Conservation (phyloP, 208 protist species). For the Wallacemonas sp. region DNA sequence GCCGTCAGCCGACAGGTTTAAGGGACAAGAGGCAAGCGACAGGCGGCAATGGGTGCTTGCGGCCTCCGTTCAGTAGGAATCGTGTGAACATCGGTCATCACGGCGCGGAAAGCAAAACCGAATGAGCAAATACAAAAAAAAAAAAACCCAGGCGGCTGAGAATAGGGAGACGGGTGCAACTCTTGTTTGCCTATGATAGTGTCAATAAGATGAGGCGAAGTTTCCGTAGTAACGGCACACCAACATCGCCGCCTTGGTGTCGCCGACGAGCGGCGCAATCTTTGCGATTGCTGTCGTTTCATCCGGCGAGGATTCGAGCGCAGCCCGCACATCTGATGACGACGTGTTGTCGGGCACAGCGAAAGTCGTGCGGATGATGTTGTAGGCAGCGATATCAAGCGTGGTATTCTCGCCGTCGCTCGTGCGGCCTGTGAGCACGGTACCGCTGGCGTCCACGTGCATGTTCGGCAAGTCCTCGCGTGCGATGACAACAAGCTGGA, state of each 20-base stretch:
- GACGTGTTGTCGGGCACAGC: constrained; percentile 36
- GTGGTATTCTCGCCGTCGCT: constrained; percentile 11
- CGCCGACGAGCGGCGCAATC: background rate
- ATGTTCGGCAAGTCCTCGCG: constrained; percentile 10
- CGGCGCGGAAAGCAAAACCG: background rate
- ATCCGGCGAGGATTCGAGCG: constrained; percentile 10
- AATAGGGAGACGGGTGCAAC: too few relatives aligned
- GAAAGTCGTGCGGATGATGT: constrained; percentile 43
- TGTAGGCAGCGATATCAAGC: constrained; percentile 45
- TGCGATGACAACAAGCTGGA: constrained; percentile 48
- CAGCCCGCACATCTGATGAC: constrained; percentile 50
- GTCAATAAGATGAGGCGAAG: too few relatives aligned
- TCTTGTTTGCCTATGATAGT: too few relatives aligned
- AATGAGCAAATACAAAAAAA: background rate
- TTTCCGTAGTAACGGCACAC: constrained; percentile 2
- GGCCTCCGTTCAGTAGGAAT: background rate
- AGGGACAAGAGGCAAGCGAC: too few relatives aligned
- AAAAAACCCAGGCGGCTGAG: background rate
- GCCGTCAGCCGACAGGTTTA: too few relatives aligned
- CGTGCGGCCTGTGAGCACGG: constrained; percentile 20
- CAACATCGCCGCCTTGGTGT: background rate
- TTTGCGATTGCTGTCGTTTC: background rate
- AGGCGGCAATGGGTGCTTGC: background rate
- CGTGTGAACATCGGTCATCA: background rate
- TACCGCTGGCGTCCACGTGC: background rate